Conservation (phyloP, 495 filamentous ascomycete genomes). For the Lasiosphaeriaceae sp. region DNA sequence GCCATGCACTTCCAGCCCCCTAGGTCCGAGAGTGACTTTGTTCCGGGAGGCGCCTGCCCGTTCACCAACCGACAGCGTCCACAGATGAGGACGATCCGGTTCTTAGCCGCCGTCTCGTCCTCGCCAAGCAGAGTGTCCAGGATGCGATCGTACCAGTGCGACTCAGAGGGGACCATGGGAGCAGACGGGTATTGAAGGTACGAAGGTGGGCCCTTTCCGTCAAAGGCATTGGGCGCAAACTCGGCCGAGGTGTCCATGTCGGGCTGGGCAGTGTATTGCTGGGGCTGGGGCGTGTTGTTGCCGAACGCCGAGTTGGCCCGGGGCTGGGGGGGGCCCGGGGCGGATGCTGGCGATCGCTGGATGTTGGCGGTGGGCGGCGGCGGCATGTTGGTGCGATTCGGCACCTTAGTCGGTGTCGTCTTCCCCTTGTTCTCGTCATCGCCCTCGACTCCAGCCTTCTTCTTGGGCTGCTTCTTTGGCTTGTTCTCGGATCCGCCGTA, state of each 20-base stretch:
- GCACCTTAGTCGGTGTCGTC: slow-evolving; percentile 14
- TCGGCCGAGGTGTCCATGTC: slow-evolving; percentile 39
- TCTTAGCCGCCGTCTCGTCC: slow-evolving; percentile 89
- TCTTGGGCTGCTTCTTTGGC: slow-evolving; percentile 34
- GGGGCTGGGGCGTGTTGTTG: slow-evolving; percentile 8
- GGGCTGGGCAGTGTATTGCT: slow-evolving; percentile 17
- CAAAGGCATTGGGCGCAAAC: slow-evolving; percentile 55
- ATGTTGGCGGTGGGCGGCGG: slow-evolving; percentile 92
- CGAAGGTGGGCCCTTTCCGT: slow-evolving; percentile 38
- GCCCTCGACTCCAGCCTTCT: slow-evolving; percentile 25
- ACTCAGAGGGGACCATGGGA: slow-evolving; percentile 41
- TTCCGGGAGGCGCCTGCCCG: slow-evolving; percentile 89
- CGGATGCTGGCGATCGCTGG: slow-evolving; percentile 27
- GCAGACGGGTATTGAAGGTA: slow-evolving; percentile 37
- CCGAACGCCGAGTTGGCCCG: slow-evolving; percentile 5
- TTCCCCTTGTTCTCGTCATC: slow-evolving; percentile 20
- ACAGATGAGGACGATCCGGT: slow-evolving; percentile 88
- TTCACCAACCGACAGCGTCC: slow-evolving; percentile 81
- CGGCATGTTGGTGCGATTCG: slow-evolving; percentile 53
- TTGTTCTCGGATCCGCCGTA: slow-evolving; percentile 68
- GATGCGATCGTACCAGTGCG: slow-evolving; percentile 91
- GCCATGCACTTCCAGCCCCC: slow-evolving; percentile 86
- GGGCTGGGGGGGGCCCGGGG: slow-evolving; percentile 15
- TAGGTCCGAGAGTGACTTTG: slow-evolving; percentile 70
- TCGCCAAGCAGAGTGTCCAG: slow-evolving; percentile 90